Evolutionary conservation across 1,284 basidiomycete species (phyloP), one percentile per base, ranked within the genome.

Genomic region (Peniophora sp.): DNA sequence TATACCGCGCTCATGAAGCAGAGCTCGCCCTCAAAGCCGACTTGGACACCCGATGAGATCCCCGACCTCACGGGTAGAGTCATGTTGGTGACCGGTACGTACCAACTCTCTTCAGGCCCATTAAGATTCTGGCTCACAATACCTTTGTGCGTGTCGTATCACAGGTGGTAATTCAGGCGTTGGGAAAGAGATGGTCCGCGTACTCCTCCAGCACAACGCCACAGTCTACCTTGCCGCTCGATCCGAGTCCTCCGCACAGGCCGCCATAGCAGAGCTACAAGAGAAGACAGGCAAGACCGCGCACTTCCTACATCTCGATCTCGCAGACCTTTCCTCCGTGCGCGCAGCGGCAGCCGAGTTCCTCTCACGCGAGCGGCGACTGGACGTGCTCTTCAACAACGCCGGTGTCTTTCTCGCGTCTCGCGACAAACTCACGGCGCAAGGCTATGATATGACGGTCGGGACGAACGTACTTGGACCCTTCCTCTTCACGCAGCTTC

Each of bases 401-500:
- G 78, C 66, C 70, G 83, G 83, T 6, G 70, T 87, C 9, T 79
- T 84, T 77, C 58, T 63, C 0, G 65, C 69, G 3, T 73, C 77
- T 1, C 55, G 69, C 5, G 69, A 74, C 3, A 52, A 64, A 50
- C 53, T 72, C 35, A 81, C 81, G 1, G 63, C 64, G 20, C 73
- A 85, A 51, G 78, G 77, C 2, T 80, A 79, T 57, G 78, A 83
- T 43, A 59, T 81, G 2, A 79, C 81, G 56, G 81, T 80, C 51
- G 83, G 81, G 1, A 81, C 78, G 9, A 85, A 84, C 59, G 20
- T 36, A 35, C 2, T 20, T 58, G 72, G 56, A 1, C 77, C 72
- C 62, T 77, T 73, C 56, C 72, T 71, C 52, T 69, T 84, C 50
- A 78, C 79, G 2, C 61, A 66, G 17, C 64, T 72, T 2, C 69